phyloP scores from a whole-genome alignment of 352 stramenopile genomes.

The Pythium sp. region DNA sequence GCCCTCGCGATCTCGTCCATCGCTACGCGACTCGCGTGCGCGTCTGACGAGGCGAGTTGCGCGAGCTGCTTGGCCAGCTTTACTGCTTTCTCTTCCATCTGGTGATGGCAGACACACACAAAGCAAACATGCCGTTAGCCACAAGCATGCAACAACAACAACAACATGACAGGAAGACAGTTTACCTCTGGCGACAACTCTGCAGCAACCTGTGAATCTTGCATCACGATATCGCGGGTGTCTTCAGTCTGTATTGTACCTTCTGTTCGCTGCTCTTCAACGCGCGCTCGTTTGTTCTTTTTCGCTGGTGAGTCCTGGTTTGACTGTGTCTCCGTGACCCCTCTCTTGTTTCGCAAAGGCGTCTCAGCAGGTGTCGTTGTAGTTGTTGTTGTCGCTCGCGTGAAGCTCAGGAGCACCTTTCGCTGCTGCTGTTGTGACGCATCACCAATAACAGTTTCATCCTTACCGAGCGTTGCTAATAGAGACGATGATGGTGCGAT shows the following conservation, averaged over 20 bases:
- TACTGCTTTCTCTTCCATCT: slow-evolving; percentile 45
- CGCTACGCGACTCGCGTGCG: slow-evolving; percentile 21
- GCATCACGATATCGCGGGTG: background rate
- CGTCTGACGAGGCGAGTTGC: slow-evolving; percentile 25
- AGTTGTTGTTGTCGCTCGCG: background rate
- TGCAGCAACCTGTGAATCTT: background rate
- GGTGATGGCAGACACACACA: slow-evolving; percentile 3
- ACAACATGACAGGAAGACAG: background rate
- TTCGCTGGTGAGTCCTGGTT: background rate
- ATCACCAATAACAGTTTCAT: background rate
- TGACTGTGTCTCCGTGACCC: background rate
- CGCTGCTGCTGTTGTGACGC: slow-evolving; percentile 1
- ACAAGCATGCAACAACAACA: background rate
- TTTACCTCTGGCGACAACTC: background rate
- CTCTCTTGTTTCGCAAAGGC: background rate
- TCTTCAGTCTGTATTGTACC: background rate
- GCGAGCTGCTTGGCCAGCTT: slow-evolving; percentile 44
- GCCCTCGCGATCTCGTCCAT: slow-evolving; percentile 27
- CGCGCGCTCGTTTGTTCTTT: background rate
- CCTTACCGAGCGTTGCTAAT: background rate
- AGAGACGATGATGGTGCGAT: background rate
- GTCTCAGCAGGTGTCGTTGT: background rate
- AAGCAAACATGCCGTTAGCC: background rate
- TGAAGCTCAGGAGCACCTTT: slow-evolving; percentile 16
- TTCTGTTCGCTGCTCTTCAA: background rate